Conservation (phyloP, 139 green algal genomes). For the Asterochloris erici region DNA sequence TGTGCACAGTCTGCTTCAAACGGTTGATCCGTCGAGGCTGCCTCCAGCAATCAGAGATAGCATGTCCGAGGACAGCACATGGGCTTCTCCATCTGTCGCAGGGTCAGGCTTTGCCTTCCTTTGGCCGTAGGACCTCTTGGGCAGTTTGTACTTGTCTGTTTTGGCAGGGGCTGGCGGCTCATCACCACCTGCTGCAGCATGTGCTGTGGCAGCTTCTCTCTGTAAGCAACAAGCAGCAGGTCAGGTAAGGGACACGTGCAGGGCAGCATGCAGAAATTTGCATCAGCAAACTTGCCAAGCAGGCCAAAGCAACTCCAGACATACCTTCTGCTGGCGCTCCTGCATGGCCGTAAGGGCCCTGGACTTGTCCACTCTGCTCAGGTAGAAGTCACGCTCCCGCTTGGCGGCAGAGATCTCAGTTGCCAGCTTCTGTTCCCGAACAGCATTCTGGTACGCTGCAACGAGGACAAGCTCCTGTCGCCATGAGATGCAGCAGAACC, state of each 20-base stretch:
- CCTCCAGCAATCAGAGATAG: constrained; percentile 48
- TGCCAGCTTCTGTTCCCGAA: constrained; percentile 86
- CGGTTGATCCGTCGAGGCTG: no score
- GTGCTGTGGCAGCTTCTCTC: no score
- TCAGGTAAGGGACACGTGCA: not conserved
- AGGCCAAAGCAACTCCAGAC: not conserved
- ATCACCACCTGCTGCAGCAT: not conserved
- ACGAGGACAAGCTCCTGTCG: not conserved
- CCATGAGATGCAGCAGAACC: not conserved
- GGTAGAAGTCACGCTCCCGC: constrained; percentile 92
- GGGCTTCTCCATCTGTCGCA: constrained; percentile 27
- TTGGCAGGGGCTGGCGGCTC: not conserved
- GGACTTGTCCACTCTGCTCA: constrained; percentile 57
- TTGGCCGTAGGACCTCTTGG: constrained; percentile 55
- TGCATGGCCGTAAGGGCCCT: constrained; percentile 49
- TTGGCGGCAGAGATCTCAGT: constrained; percentile 84
- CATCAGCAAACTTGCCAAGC: not conserved
- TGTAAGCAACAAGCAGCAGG: no score
- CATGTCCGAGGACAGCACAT: constrained; percentile 41
- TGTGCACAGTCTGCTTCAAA: no score
- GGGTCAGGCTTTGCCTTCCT: constrained; percentile 55
- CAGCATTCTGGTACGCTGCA: constrained; percentile 60
- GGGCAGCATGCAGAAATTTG: not conserved
- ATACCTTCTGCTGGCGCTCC: constrained; percentile 50
- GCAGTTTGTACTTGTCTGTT: not conserved